Evolutionary conservation across 805 yeast genomes (phyloP), one percentile per base, ranked within the genome.

Genomic region (Kregervanrija delftensis): DNA sequence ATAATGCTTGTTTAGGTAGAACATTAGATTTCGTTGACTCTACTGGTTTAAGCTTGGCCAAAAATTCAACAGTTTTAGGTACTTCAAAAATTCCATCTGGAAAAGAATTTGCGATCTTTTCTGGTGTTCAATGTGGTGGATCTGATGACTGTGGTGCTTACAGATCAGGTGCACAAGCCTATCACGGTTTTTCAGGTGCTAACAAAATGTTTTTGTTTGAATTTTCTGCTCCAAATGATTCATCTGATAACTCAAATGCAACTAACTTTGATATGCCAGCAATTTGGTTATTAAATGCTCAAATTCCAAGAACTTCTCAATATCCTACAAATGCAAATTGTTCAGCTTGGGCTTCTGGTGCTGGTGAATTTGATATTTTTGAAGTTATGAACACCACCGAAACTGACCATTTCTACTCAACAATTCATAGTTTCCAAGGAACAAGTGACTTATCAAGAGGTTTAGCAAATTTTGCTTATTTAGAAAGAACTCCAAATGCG

Each of bases 321-420:
- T 83, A 82, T 58, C 79, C 82, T 39, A 49, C 65, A 5, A 77
- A 77, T 51, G 65, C 67, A 33, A 78, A 77, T 58, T 83, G 89
- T 62, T 81, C 88, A 8, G 80, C 88, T 57, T 83, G 90, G 90
- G 68, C 74, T 38, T 72, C 83, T 30, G 91, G 90, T 10, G 81
- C 89, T 63, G 89, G 90, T 60, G 89, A 83, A 63, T 81, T 78
- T 53, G 91, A 83, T 63, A 74, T 82, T 53, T 83, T 83, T 58
- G 91, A 84, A 66, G 80, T 79, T 35, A 74, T 81, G 78, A 83
- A 83, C 63, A 63, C 66, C 45, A 77, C 87, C n/a, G 77, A 77
- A 51, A 60, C 74, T 17, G 61, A 61, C 42, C 72, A 79, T 46
- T 69, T 84, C 53, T 81, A 69, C 64, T 71, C 88, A 13, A 81